Evolutionary conservation across 129 eudicot species (phyloP).

Genomic region (Gnaphalium uliginosum): DNA sequence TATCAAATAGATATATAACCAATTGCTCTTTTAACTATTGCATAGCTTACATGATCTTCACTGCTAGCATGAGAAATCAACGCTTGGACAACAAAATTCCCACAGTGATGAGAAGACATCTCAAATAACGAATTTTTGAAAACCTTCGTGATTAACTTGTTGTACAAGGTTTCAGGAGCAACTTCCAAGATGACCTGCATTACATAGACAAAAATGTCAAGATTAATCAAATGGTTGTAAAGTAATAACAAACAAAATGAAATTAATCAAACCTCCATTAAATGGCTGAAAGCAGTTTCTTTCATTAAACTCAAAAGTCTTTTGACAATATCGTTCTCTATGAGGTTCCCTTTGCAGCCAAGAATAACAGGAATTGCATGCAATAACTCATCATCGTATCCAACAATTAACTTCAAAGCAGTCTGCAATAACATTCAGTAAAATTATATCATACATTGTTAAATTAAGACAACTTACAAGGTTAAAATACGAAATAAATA

Average conservation of each 20-base stretch:
- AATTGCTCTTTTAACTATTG: neutral
- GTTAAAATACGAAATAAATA: slow-evolving; percentile 14
- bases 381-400: slow-evolving; percentile 59
- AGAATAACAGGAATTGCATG: slow-evolving; percentile 68
- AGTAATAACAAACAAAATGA: neutral
- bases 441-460: neutral
- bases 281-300: slow-evolving; percentile 87
- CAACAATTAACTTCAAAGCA: slow-evolving; percentile 75
- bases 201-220: slow-evolving; percentile 14
- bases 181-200: slow-evolving; percentile 89
- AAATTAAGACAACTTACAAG: neutral
- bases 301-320: slow-evolving; percentile 59
- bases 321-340: slow-evolving; percentile 38
- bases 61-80: slow-evolving; percentile 73
- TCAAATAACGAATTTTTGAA: slow-evolving; percentile 63
- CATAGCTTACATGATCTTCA: slow-evolving; percentile 65
- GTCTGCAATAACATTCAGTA: slow-evolving; percentile 50
- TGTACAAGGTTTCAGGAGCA: slow-evolving; percentile 68
- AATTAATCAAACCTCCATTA: slow-evolving; percentile 75
- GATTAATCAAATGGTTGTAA: neutral
- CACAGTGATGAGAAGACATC: slow-evolving; percentile 74
- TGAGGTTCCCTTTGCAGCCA: slow-evolving; percentile 57
- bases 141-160: slow-evolving; percentile 52
- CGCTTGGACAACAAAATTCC: slow-evolving; percentile 88
- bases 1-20: neutral